Base-by-base conservation (phyloP, 441 rosid genomes). In the Populus hybrid region DNA sequence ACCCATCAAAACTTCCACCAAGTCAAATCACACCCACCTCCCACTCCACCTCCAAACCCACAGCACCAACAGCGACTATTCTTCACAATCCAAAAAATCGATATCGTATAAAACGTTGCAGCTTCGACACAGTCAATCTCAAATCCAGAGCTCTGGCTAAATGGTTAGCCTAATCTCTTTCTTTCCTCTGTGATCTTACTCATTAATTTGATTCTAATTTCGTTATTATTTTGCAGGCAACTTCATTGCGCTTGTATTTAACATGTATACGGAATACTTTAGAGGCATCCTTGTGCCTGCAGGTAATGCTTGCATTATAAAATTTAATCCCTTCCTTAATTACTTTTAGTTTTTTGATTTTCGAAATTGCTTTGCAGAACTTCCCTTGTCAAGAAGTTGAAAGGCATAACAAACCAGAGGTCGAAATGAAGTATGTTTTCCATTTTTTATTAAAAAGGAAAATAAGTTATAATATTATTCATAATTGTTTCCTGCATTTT, bases 371-470 rank as follows among this genome's bases (percentile, higher is more conserved):
- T 12, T 70, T 76, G 85, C 90, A 95, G 98, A 95, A 92, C 82
- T 95, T 95, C 82, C 99, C 98, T 69, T 95, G 98, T 85, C 98
- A 95, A 89, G 99, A 95, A 89, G 99, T 95, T 78, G 99, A 95
- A 81, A 88, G 99, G 88, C 97, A 95, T 86, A 95, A 95, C 85
- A 95, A 95, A 83, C 99, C 99, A 64, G 99, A 95, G 87, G 97
- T 92, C 85, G 98, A 95, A 84, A 89, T 95, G 30, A 92, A 92
- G 99, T 94, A 94, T 78, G 97, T 28, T 86, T 84, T 71, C 63
- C 16, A 28, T 12, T 35, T 40, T 14, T 26, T 10, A 5, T 26
- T 18, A 28, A 23, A 34, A 34, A 14, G 6, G 69, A 30, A 23
- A 24, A 23, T 66, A 24, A 18, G 21, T 65, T 19, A 24, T 28